Conservation (phyloP, 345 rosid genomes). For the Carallia brachiata region DNA sequence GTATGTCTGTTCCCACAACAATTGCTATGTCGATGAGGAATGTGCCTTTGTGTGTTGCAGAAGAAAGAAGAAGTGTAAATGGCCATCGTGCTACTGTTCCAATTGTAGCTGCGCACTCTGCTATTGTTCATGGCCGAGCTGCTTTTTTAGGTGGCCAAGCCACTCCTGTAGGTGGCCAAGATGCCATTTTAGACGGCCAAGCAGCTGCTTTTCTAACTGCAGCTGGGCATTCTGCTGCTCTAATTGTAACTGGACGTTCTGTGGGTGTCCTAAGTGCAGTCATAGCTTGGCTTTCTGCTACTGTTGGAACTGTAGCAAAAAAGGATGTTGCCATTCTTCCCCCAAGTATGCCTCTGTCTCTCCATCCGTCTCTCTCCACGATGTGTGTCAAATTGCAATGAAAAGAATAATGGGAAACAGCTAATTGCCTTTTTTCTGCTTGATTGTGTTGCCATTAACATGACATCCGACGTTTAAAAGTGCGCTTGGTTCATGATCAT, state of each 20-base stretch:
- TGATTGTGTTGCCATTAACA: neutral
- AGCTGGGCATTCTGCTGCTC: slow-evolving; percentile 5
- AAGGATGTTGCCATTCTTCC: slow-evolving; percentile 28
- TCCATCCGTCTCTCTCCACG: neutral
- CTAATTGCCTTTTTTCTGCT: neutral
- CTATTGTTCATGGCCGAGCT: slow-evolving; percentile 19
- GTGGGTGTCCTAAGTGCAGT: neutral
- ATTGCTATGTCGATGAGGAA: slow-evolving; percentile 23
- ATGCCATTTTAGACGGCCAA: slow-evolving; percentile 6
- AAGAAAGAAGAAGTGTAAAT: slow-evolving; percentile 25
- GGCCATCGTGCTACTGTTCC: slow-evolving; percentile 43
- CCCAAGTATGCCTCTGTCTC: slow-evolving; percentile 28
- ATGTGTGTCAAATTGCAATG: neutral
- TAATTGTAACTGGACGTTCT: slow-evolving; percentile 40
- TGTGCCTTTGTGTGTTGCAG: slow-evolving; percentile 25
- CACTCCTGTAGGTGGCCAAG: slow-evolving; percentile 3
- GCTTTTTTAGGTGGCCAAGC: slow-evolving; percentile 23
- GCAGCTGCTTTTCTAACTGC: slow-evolving; percentile 18
- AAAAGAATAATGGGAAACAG: neutral
- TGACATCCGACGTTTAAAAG: neutral
- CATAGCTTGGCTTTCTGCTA: slow-evolving; percentile 31
- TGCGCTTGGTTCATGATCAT: neutral
- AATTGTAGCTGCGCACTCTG: slow-evolving; percentile 37
- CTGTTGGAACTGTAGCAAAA: slow-evolving; percentile 39
- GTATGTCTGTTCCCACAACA: slow-evolving; percentile 11